phyloP scores from a whole-genome alignment of 768 basidiomycete genomes.

The Kwoniella shandongensis region DNA sequence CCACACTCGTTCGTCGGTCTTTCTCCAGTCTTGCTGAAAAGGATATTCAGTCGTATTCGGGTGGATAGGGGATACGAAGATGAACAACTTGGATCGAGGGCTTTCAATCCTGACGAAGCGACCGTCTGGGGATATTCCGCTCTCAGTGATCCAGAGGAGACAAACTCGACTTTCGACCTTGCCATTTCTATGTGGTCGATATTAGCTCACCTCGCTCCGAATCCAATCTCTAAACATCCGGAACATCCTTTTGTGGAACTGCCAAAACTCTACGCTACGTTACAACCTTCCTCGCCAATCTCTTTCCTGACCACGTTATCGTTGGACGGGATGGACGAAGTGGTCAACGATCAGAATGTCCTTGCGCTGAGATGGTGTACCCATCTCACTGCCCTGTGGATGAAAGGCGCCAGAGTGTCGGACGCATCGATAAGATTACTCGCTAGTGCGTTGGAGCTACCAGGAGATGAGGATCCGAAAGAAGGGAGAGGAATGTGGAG shows the following conservation, averaged over 20 bases:
- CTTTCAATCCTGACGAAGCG: slow-evolving; percentile 30
- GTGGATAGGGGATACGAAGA: slow-evolving; percentile 38
- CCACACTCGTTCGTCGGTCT: slow-evolving; percentile 21
- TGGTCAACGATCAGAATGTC: slow-evolving; percentile 32
- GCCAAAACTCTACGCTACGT: slow-evolving; percentile 25
- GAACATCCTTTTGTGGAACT: slow-evolving; percentile 35
- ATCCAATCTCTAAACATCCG: slow-evolving; percentile 8
- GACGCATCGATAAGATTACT: slow-evolving; percentile 33
- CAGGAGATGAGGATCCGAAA: slow-evolving; percentile 8
- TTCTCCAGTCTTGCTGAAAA: slow-evolving; percentile 10
- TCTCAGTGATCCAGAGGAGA: slow-evolving; percentile 17
- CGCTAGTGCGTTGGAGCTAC: slow-evolving; percentile 33
- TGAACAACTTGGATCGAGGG: background rate
- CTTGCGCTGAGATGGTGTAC: slow-evolving; percentile 32
- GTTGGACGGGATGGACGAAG: slow-evolving; percentile 24
- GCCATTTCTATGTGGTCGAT: slow-evolving; percentile 21
- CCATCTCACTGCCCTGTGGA: slow-evolving; percentile 37
- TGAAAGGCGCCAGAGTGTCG: slow-evolving; percentile 32
- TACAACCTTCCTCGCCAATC: slow-evolving; percentile 4
- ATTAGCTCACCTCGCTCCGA: slow-evolving; percentile 20
- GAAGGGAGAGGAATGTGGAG: slow-evolving; percentile 37
- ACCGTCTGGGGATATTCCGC: slow-evolving; percentile 35
- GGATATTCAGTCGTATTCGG: slow-evolving; percentile 29
- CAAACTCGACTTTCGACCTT: slow-evolving; percentile 13
- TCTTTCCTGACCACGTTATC: slow-evolving; percentile 35